Percentiles rank a stretch among this genome's conserved stretches.
Evolutionary conservation across 768 basidiomycete genomes (phyloP).

Genomic region (Lactarius vividus): DNA sequence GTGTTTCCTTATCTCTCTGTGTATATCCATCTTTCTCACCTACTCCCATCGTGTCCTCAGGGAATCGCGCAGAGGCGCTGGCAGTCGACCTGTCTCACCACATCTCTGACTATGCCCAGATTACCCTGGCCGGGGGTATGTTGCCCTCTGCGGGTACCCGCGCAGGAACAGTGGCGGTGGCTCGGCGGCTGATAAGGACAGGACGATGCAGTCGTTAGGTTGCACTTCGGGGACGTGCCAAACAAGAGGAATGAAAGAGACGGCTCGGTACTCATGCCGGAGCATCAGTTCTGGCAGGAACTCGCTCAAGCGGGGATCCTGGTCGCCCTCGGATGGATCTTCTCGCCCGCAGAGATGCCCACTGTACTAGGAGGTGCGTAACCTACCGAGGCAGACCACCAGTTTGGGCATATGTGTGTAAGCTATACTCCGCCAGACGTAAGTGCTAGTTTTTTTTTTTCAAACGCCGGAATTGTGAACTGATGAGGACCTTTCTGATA

Average conservation of each 20-base stretch:
- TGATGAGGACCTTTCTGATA: constrained; percentile 26
- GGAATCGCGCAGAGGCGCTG: constrained; percentile 42
- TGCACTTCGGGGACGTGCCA: constrained; percentile 59
- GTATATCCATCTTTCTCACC: too few relatives aligned
- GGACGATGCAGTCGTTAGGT: constrained; percentile 38
- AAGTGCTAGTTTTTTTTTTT: constrained; percentile 23
- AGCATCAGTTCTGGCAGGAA: constrained; percentile 58
- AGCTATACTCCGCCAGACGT: constrained; percentile 55
- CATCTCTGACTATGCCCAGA: constrained; percentile 54
- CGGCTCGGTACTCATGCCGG: too few relatives aligned
- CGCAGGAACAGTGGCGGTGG: constrained; percentile 28
- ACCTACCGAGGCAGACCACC: constrained; percentile 18
- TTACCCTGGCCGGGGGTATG: constrained; percentile 66
- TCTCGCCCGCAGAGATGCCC: constrained; percentile 38
- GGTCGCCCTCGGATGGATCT: constrained; percentile 59
- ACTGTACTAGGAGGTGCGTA: constrained; percentile 25
- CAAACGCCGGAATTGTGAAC: neutral
- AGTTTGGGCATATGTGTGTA: constrained; percentile 52
- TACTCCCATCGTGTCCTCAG: constrained; percentile 30
- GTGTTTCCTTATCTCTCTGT: too few relatives aligned
- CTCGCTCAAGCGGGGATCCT: constrained; percentile 63
- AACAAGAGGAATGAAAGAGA: too few relatives aligned
- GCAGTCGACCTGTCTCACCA: constrained; percentile 75
- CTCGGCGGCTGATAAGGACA: constrained; percentile 43
- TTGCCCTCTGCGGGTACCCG: constrained; percentile 42